A percentile compares a stretch with the other conserved stretches of the same genome.
Evolutionary conservation across 192 early-diverging fungal species (phyloP).

Genomic region (Coemansia reversa): DNA sequence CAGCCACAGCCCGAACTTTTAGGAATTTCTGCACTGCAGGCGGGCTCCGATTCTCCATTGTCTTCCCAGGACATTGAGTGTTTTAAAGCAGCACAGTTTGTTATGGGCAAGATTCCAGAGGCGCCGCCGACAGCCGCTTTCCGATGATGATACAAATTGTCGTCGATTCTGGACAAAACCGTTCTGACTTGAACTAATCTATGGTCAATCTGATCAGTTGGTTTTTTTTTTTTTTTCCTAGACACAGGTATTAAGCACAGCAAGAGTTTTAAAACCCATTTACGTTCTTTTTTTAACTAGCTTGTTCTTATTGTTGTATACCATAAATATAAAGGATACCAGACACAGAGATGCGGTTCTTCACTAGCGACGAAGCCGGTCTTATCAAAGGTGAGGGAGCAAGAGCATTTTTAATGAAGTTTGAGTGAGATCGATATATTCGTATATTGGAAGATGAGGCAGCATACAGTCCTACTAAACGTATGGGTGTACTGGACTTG

Average conservation of each 20-base stretch:
- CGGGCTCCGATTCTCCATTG: conserved; percentile 20
- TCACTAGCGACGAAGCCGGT: conserved; percentile 56
- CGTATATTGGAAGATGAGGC: not conserved
- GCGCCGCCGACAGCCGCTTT: conserved; percentile 31
- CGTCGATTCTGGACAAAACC: not conserved
- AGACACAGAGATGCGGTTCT: conserved; percentile 43
- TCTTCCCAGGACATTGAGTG: conserved; percentile 24
- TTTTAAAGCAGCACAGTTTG: conserved; percentile 26
- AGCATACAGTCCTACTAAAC: not conserved
- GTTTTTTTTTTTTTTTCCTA: conserved; percentile 17
- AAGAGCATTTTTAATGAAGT: conserved; percentile 4
- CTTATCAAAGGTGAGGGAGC: conserved; percentile 33
- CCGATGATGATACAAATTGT: not conserved
- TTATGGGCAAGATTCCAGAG: conserved; percentile 34
- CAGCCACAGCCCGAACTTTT: conserved; percentile 2
- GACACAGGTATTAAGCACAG: not conserved
- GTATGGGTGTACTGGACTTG: not conserved
- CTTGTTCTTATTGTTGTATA: conserved; percentile 2
- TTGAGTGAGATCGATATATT: not conserved
- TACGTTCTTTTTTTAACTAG: not conserved
- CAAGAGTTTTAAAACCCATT: conserved; percentile 13
- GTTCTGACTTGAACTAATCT: not conserved
- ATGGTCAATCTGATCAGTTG: conserved; percentile 6
- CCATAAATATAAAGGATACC: not conserved
- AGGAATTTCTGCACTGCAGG: not conserved